Evolutionary conservation across 2,329 filamentous ascomycete genomes (phyloP).

Genomic region (Pezicula carpinea): DNA sequence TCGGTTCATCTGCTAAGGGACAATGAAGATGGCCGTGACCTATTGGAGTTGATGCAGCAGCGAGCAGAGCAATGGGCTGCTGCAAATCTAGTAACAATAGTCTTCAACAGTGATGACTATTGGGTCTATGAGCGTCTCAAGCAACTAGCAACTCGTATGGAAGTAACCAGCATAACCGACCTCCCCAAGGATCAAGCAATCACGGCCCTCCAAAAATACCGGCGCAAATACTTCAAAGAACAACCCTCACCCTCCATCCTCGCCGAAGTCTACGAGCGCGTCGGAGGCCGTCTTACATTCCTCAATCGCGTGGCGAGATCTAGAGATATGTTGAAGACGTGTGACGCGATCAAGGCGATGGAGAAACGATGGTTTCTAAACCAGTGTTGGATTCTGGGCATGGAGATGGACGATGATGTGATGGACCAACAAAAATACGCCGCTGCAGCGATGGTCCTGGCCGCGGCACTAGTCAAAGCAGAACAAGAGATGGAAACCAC

Average conservation of each 20-base stretch:
- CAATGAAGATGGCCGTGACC: slow-evolving; percentile 85
- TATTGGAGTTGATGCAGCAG: slow-evolving; percentile 93
- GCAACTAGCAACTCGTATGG: slow-evolving; percentile 89
- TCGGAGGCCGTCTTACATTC: slow-evolving; percentile 85
- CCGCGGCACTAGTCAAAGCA: slow-evolving; percentile 81
- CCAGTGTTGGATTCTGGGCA: slow-evolving; percentile 72
- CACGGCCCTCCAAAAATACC: slow-evolving; percentile 71
- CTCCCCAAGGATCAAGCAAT: slow-evolving; percentile 75
- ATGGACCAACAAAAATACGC: slow-evolving; percentile 98
- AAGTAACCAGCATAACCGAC: slow-evolving; percentile 82
- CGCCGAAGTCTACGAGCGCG: slow-evolving; percentile 75
- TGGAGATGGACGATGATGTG: slow-evolving; percentile 88
- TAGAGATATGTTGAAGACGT: slow-evolving; percentile 71
- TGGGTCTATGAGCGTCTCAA: slow-evolving; percentile 97
- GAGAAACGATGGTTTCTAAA: slow-evolving; percentile 80
- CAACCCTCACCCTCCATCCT: slow-evolving; percentile 49
- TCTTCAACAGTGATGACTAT: slow-evolving; percentile 97
- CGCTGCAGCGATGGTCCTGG: slow-evolving; percentile 88
- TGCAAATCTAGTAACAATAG: slow-evolving; percentile 80
- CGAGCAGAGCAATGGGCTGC: slow-evolving; percentile 96
- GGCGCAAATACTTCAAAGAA: slow-evolving; percentile 72
- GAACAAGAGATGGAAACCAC: slow-evolving; percentile 58
- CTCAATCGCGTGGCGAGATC: slow-evolving; percentile 88
- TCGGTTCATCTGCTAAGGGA: slow-evolving; percentile 87
- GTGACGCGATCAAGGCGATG: slow-evolving; percentile 63